Conservation (phyloP, 2,329 filamentous ascomycete genomes). For the Colletotrichum eremochloae region DNA sequence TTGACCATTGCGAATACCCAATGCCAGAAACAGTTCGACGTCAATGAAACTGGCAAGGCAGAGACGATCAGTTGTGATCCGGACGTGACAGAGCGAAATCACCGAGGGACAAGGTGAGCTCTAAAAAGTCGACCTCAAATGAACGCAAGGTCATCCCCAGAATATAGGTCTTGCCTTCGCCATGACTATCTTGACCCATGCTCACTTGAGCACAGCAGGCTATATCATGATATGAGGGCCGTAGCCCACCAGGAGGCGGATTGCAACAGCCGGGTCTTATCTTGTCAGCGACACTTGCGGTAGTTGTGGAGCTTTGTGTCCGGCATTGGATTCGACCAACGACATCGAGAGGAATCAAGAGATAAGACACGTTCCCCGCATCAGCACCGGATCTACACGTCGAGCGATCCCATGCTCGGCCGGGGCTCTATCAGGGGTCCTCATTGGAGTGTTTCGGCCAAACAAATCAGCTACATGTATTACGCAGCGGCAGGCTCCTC, state of each 20-base stretch:
- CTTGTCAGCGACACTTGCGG: not conserved
- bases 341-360: not conserved
- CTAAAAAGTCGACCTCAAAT: not conserved
- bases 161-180: not conserved
- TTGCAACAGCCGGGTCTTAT: not conserved
- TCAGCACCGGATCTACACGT: not conserved
- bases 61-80: not conserved
- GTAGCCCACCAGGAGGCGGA: not conserved
- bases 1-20: not conserved
- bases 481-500: not conserved
- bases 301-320: not conserved
- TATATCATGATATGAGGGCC: not conserved
- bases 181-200: not conserved
- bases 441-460: not conserved
- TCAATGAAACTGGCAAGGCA: not conserved
- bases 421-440: not conserved
- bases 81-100: not conserved
- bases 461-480: not conserved
- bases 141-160: not conserved
- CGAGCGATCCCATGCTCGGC: not conserved
- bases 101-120: not conserved
- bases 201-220: not conserved
- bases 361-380: conserved; percentile 11
- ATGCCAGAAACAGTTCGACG: not conserved
- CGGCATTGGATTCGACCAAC: not conserved